Evolutionary conservation across 805 yeast species (phyloP), one percentile per base, ranked within the genome.

Genomic region (Lipomyces spencermartinsiae): DNA sequence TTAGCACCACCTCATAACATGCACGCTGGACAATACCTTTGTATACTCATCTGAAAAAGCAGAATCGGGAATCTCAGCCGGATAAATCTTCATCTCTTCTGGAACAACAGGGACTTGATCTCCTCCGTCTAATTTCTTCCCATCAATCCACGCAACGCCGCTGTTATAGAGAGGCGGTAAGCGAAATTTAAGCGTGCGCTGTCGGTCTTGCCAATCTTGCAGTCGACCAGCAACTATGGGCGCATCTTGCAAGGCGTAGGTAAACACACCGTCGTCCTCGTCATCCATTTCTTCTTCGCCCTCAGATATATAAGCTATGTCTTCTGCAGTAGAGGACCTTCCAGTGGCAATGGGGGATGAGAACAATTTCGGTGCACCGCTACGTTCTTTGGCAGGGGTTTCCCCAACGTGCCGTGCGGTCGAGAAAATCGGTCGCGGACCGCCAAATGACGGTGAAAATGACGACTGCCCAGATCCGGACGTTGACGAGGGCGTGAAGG

Each of bases 111-210:
- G 63, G n/a, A 34, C 63, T 12, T 37, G 9, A 29, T 14, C n/a
- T 60, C 43, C n/a, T 31, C 46, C 43, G 29, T 61, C 29, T 35
- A 49, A 16, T 6, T 29, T 51, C 46, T 59, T 61, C 43, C 56
- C 59, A 9, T 63, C 65, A 14, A 76, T 73, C 79, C 79, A 76
- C 4, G 76, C 75, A 22, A 69, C 25, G 6, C 79, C 79, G 8
- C 65, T 71, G 10, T 49, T 59, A 2, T 64, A 19, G 7, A 64
- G 59, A 6, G 78, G 76, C 53, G 69, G 70, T 43, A 73, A 35
- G 19, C 29, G 25, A 59, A 72, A 77, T 51, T 73, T 74, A 31
- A 76, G 63, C 12, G 78, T 76, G n/a, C 78, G 65, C 9, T 67
- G 67, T 1, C 67, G 58, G 19, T 63, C 59, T n/a, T 51, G 55